A percentile compares a stretch with the other conserved stretches of the same genome.
These are phyloP conservation scores for Daedaleopsis nitida DNA, from an alignment of 768 basidiomycete genomes.

Conservation along the genomic window DNA sequence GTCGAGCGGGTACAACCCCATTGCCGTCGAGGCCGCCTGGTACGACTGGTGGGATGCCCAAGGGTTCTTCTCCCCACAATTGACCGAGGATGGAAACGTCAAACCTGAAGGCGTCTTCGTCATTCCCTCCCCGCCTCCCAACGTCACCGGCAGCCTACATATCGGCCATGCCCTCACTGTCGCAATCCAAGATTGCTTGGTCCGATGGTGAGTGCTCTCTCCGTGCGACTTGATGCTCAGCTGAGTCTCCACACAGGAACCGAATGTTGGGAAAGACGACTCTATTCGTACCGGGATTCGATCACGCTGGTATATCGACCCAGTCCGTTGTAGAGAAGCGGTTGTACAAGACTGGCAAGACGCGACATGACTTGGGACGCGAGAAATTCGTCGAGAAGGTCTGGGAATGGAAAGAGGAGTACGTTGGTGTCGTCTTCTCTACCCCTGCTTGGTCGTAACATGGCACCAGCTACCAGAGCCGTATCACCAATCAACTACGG, in stretches of 20 bases:
- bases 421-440: slow-evolving; percentile 28
- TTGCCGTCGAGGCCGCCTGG: slow-evolving; percentile 93
- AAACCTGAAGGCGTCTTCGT: slow-evolving; percentile 76
- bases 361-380: slow-evolving; percentile 92
- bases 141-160: slow-evolving; percentile 94
- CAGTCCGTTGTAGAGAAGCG: slow-evolving; percentile 97
- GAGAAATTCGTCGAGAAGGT: slow-evolving; percentile 90
- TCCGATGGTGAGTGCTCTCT: slow-evolving; percentile 68
- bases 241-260: slow-evolving; percentile 55
- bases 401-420: slow-evolving; percentile 98
- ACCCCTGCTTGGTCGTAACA: neutral
- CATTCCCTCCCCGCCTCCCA: slow-evolving; percentile 91
- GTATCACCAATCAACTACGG: slow-evolving; percentile 87
- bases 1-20: slow-evolving; percentile 93
- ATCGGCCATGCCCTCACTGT: slow-evolving; percentile 94
- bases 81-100: slow-evolving; percentile 54
- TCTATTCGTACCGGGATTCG: slow-evolving; percentile 91
- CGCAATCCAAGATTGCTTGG: slow-evolving; percentile 86
- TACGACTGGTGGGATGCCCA: slow-evolving; percentile 97
- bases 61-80: slow-evolving; percentile 86
- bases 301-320: slow-evolving; percentile 98
- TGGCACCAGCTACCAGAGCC: slow-evolving; percentile 75
- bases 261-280: slow-evolving; percentile 95
- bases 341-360: slow-evolving; percentile 80
- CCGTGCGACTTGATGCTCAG: neutral